phyloP scores from a whole-genome alignment of 371 early-diverging fungal genomes.

The Coemansia sp. region DNA sequence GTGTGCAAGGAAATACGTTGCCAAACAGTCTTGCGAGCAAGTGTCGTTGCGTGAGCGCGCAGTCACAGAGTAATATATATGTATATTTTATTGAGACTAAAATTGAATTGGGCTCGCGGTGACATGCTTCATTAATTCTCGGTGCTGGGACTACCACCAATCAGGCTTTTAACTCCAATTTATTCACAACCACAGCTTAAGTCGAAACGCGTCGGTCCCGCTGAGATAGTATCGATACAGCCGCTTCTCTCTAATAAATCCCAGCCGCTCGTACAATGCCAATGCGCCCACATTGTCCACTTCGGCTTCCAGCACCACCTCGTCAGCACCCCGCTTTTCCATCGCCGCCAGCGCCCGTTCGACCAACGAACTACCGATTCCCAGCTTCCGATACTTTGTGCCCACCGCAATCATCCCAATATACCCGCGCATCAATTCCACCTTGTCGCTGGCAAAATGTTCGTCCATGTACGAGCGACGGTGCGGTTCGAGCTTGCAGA shows the following conservation, averaged over 20 bases:
- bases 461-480: conserved; percentile 38
- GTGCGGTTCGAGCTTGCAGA: conserved; percentile 86
- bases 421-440: conserved; percentile 69
- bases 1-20: too few species aligned
- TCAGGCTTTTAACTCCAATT: neutral
- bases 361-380: conserved; percentile 78
- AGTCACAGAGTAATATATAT: conserved; percentile 55
- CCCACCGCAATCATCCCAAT: conserved; percentile 96
- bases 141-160: conserved; percentile 64
- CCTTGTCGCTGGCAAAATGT: conserved; percentile 11
- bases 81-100: too few species aligned
- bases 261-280: conserved; percentile 84
- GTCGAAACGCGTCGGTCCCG: conserved; percentile 89
- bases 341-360: conserved; percentile 70
- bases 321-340: conserved; percentile 78
- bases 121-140: conserved; percentile 69
- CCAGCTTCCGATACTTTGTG: conserved; percentile 70
- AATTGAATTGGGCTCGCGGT: conserved; percentile 65
- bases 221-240: conserved; percentile 89
- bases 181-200: conserved; percentile 64
- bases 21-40: too few species aligned
- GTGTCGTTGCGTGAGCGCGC: conserved; percentile 55
- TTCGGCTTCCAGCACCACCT: conserved; percentile 94
- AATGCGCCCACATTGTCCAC: conserved; percentile 84
- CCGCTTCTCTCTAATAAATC: conserved; percentile 91